Percentiles rank a stretch among this genome's conserved stretches.
These are phyloP conservation scores for Fraxinus albicans DNA, from an alignment of 305 asterid genomes.

Conservation along the genomic window DNA sequence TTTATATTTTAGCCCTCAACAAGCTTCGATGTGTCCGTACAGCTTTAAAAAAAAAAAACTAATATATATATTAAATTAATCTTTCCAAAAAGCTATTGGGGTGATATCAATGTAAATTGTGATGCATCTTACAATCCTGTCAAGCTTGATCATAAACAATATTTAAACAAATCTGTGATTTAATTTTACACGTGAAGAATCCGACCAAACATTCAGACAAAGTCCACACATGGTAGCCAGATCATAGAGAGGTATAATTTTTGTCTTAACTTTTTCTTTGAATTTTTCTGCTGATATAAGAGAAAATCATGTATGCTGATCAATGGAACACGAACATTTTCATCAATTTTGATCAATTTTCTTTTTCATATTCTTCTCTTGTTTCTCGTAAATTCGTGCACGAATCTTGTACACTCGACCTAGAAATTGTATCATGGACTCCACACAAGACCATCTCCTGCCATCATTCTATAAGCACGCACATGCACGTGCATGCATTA, in stretches of 20 bases:
- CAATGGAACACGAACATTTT: background rate
- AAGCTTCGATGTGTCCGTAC: background rate
- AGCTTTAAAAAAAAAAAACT: background rate
- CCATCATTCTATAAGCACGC: background rate
- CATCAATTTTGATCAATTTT: background rate
- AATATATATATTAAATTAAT: background rate
- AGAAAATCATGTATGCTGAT: background rate
- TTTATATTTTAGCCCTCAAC: slow-evolving; percentile 11
- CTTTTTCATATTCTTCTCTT: background rate
- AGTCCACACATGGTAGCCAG: slow-evolving; percentile 7
- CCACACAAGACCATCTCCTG: background rate
- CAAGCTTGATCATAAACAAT: slow-evolving; percentile 6
- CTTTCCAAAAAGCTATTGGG: slow-evolving; percentile 2
- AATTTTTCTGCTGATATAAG: background rate
- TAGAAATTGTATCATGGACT: background rate
- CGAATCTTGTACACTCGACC: background rate
- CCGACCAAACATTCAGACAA: slow-evolving; percentile 21
- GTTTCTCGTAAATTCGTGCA: background rate
- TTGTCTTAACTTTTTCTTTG: background rate
- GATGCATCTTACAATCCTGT: slow-evolving; percentile 24
- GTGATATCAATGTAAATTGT: background rate
- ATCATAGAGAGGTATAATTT: background rate
- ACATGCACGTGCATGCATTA: background rate
- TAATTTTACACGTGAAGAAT: slow-evolving; percentile 28
- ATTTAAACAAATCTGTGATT: slow-evolving; percentile 3